phyloP scores from a whole-genome alignment of 208 protist genomes.

The Porcisia hertigi region DNA sequence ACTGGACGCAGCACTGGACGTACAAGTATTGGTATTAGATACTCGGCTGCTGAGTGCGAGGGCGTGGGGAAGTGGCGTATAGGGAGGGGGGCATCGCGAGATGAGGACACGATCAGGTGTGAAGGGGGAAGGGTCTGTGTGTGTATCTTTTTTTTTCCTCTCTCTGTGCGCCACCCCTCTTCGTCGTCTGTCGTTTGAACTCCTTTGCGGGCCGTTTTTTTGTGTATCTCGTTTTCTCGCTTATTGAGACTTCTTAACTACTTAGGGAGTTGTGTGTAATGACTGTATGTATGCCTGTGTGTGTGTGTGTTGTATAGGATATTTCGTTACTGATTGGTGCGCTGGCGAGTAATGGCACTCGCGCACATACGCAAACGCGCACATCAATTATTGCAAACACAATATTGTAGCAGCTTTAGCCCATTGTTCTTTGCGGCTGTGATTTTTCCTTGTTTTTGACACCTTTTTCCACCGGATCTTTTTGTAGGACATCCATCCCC shows the following conservation, averaged over 20 bases:
- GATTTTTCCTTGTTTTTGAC: background rate
- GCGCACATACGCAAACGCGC: background rate
- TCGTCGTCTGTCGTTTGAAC: too few relatives aligned
- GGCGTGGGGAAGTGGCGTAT: background rate
- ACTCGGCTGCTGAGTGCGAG: background rate
- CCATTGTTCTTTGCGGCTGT: background rate
- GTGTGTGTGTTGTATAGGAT: background rate
- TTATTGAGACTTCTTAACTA: constrained; percentile 5
- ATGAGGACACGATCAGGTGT: background rate
- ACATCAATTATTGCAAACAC: background rate
- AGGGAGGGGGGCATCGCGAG: background rate
- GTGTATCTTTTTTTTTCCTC: background rate
- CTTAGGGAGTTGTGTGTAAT: constrained; percentile 3
- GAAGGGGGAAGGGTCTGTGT: background rate
- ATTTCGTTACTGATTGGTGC: background rate
- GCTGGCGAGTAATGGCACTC: background rate
- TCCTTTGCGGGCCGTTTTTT: background rate
- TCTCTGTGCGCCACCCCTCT: background rate
- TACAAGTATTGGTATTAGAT: constrained; percentile 93
- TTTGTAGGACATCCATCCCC: background rate
- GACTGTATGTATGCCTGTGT: constrained; percentile 5
- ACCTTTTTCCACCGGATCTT: background rate
- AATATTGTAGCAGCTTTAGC: background rate
- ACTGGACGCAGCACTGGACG: constrained; percentile 88
- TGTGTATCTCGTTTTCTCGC: background rate